Percentiles rank a stretch among this genome's conserved stretches.
Evolutionary conservation across 2,329 filamentous ascomycete genomes (phyloP).

Genomic region (Ceratocystis destructans): DNA sequence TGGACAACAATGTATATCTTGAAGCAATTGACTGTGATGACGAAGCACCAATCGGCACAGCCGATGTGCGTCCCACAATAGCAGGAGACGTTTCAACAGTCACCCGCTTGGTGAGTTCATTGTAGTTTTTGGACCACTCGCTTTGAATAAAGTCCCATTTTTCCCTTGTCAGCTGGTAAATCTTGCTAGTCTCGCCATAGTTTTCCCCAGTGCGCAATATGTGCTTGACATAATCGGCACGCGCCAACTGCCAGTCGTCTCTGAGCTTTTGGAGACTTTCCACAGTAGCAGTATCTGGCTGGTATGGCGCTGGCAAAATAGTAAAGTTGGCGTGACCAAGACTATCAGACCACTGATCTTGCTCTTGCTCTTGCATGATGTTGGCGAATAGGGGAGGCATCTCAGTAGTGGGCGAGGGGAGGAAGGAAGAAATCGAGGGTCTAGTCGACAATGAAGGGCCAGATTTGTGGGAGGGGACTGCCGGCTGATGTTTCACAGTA

Average conservation of each 20-base stretch:
- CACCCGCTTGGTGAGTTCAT: constrained; percentile 45
- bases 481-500: constrained; percentile 24
- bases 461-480: constrained; percentile 29
- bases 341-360: constrained; percentile 67
- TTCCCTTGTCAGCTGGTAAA: constrained; percentile 68
- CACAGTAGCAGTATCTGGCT: constrained; percentile 47
- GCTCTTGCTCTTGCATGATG: constrained; percentile 49
- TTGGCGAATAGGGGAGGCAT: constrained; percentile 41
- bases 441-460: constrained; percentile 44
- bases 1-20: constrained; percentile 8
- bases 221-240: constrained; percentile 79
- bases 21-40: constrained; percentile 16
- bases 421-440: constrained; percentile 65
- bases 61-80: constrained; percentile 16
- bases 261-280: constrained; percentile 49
- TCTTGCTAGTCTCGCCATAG: constrained; percentile 79
- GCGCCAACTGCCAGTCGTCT: constrained; percentile 68
- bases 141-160: constrained; percentile 78
- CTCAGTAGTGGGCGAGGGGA: constrained; percentile 45
- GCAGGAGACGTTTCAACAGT: constrained; percentile 28
- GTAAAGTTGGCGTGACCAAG: constrained; percentile 90
- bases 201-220: constrained; percentile 78
- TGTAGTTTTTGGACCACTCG: constrained; percentile 58
- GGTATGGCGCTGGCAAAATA: constrained; percentile 70
- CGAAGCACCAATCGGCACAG: constrained; percentile 16